Evolutionary conservation across 1,284 basidiomycete species (phyloP).

Genomic region (Puccinia horiana): DNA sequence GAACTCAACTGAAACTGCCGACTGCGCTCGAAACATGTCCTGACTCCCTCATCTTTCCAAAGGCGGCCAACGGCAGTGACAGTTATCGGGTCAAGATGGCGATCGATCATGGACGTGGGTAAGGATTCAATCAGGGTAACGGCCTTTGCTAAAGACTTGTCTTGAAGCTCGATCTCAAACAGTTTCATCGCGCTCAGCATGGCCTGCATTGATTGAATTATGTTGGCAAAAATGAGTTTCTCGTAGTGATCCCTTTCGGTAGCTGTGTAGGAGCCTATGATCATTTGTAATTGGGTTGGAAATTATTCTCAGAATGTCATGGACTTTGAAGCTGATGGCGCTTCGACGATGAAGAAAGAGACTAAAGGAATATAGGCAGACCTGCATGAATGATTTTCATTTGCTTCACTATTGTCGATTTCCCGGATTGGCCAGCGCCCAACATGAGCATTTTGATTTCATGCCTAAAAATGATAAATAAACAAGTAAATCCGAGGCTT

Average conservation of each 20-base stretch:
- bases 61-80: slow-evolving; percentile 26
- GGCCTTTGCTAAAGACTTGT: slow-evolving; percentile 19
- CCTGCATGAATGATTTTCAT: slow-evolving; percentile 56
- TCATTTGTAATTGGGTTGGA: neutral
- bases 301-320: too few relatives aligned
- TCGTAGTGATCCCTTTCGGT: slow-evolving; percentile 26
- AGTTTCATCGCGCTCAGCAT: slow-evolving; percentile 30
- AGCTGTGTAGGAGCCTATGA: neutral
- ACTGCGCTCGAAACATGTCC: slow-evolving; percentile 12
- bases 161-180: neutral
- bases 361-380: neutral
- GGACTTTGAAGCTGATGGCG: too few relatives aligned
- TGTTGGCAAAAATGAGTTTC: slow-evolving; percentile 39
- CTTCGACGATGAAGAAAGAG: too few relatives aligned
- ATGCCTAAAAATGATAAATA: neutral
- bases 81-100: slow-evolving; percentile 24
- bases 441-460: slow-evolving; percentile 55
- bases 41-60: slow-evolving; percentile 17
- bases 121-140: slow-evolving; percentile 25
- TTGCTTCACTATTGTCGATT: slow-evolving; percentile 58
- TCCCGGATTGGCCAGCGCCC: slow-evolving; percentile 57
- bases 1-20: slow-evolving; percentile 38
- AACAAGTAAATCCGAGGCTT: neutral
- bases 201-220: slow-evolving; percentile 45
- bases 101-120: slow-evolving; percentile 10